Evolutionary conservation across 371 early-diverging fungal genomes (phyloP), one percentile per base, ranked within the genome.

Genomic region (Mortierella sp.): DNA sequence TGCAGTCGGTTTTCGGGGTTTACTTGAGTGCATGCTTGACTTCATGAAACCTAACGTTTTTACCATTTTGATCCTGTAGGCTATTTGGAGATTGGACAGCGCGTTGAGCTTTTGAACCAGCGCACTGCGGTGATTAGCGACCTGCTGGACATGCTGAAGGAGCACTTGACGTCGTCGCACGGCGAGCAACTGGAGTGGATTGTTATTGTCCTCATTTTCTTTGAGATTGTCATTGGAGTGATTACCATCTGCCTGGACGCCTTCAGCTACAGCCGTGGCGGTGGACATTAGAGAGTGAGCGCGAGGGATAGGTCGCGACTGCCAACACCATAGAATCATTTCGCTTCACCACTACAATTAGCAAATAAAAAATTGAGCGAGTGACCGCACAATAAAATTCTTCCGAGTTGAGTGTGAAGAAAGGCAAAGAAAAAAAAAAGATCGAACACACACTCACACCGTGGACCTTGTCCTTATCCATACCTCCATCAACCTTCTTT

Each of bases 121-220:
- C 86, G 94, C 48, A 93, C 92, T 11, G 76, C 81, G 14, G 93
- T 92, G 10, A 90, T 90, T 74, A 83, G 89, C 76, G 97, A 97
- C 84, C 82, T 97, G 73, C 88, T 97, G 79, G 96, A 96, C 57
- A 96, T 97, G 96, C 88, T 97, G 48, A 95, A 95, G 74, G 96
- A 96, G 50, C 97, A 97, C 76, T 78, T 94, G 81, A 94, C 92
- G 57, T 93, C 93, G 45, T 92, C 93, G 14, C 94, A 94, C 81
- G 91, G 93, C n/a, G 96, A 96, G 81, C 93, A 94, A 63, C 87
- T 96, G 52, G 96, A 96, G 84, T 95, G 96, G 95, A 95, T 96
- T 78, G 95, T 96, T 1, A 96, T 95, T 73, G 93, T 95, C 85
- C 88, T 96, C 38, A 96, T 95, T 91, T 94, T 91, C 71, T 92